Conservation (phyloP, 2,329 filamentous ascomycete species). For the Pseudogymnoascus sp. region DNA sequence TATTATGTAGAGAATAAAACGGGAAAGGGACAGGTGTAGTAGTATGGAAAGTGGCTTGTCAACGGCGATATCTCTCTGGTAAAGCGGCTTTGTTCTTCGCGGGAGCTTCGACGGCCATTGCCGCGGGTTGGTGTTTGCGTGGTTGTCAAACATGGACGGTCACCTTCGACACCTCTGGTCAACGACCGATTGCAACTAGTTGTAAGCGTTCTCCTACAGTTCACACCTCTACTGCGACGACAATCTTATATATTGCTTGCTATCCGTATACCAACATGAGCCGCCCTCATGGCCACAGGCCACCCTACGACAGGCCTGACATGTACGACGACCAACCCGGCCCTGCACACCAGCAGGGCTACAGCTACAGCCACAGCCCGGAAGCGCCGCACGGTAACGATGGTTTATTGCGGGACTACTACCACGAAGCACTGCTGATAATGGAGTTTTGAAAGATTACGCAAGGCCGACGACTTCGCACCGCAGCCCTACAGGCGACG, state of each 20-base stretch:
- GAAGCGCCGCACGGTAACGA: conserved; percentile 30
- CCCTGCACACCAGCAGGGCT: conserved; percentile 15
- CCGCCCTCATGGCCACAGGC: conserved; percentile 16
- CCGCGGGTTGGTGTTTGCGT: neutral
- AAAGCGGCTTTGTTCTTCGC: neutral
- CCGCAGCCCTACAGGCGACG: conserved; percentile 27
- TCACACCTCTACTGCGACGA: neutral
- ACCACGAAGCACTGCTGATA: conserved; percentile 28
- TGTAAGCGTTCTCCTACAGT: neutral
- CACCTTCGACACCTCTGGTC: neutral
- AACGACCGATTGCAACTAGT: neutral
- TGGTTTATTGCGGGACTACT: conserved; percentile 21
- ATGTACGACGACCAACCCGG: conserved; percentile 39
- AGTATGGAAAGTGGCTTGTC: conserved; percentile 3
- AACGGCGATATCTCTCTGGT: neutral
- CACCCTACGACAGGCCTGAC: conserved; percentile 21
- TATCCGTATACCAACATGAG: conserved; percentile 16
- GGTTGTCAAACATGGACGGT: neutral
- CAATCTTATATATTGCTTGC: neutral
- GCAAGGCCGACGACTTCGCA: conserved; percentile 20
- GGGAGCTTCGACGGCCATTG: neutral
- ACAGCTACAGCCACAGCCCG: conserved; percentile 20
- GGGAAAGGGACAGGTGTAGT: neutral
- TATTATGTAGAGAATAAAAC: conserved; percentile 5
- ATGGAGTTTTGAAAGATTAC: conserved; percentile 27